phyloP scores from a whole-genome alignment of 768 basidiomycete genomes.

The Auricularia auricula-judae region DNA sequence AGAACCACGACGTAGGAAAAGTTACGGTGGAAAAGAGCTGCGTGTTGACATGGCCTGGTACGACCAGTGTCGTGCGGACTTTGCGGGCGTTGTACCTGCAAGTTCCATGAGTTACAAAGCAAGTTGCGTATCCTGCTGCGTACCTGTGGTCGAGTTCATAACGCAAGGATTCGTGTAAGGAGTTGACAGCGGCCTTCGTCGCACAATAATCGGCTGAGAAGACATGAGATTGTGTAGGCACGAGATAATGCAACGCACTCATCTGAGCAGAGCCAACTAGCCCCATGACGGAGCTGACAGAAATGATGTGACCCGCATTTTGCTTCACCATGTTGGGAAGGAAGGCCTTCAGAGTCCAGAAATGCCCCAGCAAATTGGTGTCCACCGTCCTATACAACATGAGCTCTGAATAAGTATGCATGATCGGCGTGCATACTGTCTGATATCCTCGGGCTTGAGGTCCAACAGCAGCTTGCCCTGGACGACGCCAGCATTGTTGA shows the following conservation, averaged over 20 bases:
- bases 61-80: constrained; percentile 81
- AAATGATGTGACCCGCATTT: constrained; percentile 77
- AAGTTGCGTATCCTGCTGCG: constrained; percentile 1
- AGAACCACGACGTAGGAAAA: constrained; percentile 38
- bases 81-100: constrained; percentile 56
- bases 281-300: constrained; percentile 66
- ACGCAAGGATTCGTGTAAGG: constrained; percentile 73
- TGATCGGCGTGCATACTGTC: constrained; percentile 43
- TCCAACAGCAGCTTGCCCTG: constrained; percentile 84
- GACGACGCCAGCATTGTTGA: constrained; percentile 94
- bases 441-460: constrained; percentile 61
- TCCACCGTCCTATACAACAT: constrained; percentile 60
- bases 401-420: not conserved
- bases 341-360: constrained; percentile 89
- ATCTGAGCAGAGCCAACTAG: constrained; percentile 62
- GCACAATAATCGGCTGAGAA: constrained; percentile 75
- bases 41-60: constrained; percentile 72
- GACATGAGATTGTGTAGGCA: not conserved
- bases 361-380: constrained; percentile 81
- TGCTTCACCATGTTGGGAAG: constrained; percentile 74
- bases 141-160: constrained; percentile 79
- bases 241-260: constrained; percentile 37
- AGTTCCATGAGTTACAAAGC: not conserved
- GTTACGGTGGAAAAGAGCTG: constrained; percentile 57
- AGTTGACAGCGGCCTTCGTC: constrained; percentile 82